phyloP scores from a whole-genome alignment of 371 early-diverging fungal genomes.

The Apophysomyces trapeziformis region DNA sequence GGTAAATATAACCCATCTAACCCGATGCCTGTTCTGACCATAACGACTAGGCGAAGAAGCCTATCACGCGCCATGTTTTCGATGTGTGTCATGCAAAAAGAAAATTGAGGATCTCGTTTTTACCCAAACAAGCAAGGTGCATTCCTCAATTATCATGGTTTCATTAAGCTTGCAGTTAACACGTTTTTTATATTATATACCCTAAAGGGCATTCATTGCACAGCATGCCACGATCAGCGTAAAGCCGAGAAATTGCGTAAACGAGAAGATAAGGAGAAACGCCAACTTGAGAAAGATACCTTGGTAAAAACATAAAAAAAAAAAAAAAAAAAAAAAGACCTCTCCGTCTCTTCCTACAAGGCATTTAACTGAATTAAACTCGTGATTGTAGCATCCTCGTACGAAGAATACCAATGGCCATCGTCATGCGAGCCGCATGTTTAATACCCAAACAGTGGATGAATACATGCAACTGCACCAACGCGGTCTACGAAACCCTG shows the following conservation, averaged over 20 bases:
- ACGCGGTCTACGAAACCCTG: conserved; percentile 13
- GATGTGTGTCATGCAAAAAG: conserved; percentile 73
- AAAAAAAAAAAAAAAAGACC: too few species aligned
- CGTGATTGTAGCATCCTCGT: neutral
- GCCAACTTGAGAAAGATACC: conserved; percentile 1
- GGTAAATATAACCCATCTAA: conserved; percentile 35
- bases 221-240: conserved; percentile 48
- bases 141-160: neutral
- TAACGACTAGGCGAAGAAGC: conserved; percentile 69
- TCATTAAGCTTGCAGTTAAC: conserved; percentile 4
- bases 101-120: conserved; percentile 79
- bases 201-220: conserved; percentile 50
- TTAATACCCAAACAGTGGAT: conserved; percentile 23
- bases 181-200: neutral
- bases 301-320: neutral
- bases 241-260: conserved; percentile 37
- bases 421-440: conserved; percentile 21
- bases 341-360: neutral
- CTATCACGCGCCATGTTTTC: conserved; percentile 85
- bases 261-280: conserved; percentile 42
- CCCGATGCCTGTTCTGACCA: neutral
- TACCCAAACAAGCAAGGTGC: conserved; percentile 78
- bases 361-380: neutral
- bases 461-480: conserved; percentile 23
- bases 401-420: conserved; percentile 4